A percentile compares a stretch with the other conserved stretches of the same genome.
phyloP scores from a whole-genome alignment of 108 stramenopile genomes.

The Mayamaea pseudoterrestris region DNA sequence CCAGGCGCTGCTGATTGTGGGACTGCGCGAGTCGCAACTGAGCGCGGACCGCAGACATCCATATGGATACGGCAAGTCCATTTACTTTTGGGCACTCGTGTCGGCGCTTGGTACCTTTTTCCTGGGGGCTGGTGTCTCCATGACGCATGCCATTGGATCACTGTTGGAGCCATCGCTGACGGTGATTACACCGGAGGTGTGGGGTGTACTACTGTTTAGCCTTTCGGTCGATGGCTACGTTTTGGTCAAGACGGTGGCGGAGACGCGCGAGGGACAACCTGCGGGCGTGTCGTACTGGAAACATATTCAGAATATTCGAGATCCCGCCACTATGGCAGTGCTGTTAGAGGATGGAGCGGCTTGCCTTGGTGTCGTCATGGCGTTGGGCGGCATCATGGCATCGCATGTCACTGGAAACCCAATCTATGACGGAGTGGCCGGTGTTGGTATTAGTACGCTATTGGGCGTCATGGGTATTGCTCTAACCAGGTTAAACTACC shows the following conservation, averaged over 20 bases:
- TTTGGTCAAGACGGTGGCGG: slow-evolving; percentile 57
- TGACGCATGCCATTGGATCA: slow-evolving; percentile 68
- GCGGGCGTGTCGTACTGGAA: slow-evolving; percentile 31
- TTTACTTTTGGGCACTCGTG: slow-evolving; percentile 91
- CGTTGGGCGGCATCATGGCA: slow-evolving; percentile 81
- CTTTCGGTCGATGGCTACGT: slow-evolving; percentile 86
- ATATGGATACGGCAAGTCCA: slow-evolving; percentile 61
- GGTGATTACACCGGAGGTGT: slow-evolving; percentile 68
- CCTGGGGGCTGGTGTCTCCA: slow-evolving; percentile 86
- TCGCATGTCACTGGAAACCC: slow-evolving; percentile 72
- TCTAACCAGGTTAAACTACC: slow-evolving; percentile 79
- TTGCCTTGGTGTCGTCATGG: slow-evolving; percentile 89
- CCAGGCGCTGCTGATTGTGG: slow-evolving; percentile 81
- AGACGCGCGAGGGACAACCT: slow-evolving; percentile 42
- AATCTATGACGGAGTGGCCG: slow-evolving; percentile 85
- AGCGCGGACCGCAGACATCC: slow-evolving; percentile 81
- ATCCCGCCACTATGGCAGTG: slow-evolving; percentile 91
- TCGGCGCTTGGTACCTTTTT: slow-evolving; percentile 94
- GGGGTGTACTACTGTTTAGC: slow-evolving; percentile 77
- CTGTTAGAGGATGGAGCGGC: slow-evolving; percentile 95
- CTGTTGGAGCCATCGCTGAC: slow-evolving; percentile 49
- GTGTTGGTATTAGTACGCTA: slow-evolving; percentile 77
- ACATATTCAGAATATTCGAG: slow-evolving; percentile 67
- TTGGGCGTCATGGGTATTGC: slow-evolving; percentile 83
- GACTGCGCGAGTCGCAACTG: slow-evolving; percentile 59